Evolutionary conservation across 2,329 filamentous ascomycete genomes (phyloP), one percentile per base, ranked within the genome.

Genomic region (Colletotrichum chlorophyti): DNA sequence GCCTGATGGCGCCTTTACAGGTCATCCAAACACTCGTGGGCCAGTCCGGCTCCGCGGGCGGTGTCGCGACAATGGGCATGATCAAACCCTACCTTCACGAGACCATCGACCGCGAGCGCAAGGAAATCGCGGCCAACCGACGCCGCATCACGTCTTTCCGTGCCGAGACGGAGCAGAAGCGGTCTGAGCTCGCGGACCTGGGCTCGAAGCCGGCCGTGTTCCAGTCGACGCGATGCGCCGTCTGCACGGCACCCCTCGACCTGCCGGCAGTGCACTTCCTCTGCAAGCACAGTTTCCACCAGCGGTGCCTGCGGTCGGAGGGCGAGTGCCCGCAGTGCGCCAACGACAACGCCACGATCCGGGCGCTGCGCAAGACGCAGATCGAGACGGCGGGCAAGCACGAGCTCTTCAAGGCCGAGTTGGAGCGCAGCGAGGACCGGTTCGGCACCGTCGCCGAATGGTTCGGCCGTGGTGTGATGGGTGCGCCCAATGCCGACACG

Each of bases 251-350:
- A 32, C 82, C 85, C 23, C 81, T 98, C 15, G 93, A 97, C 64
- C 79, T 98, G 11, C 95, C 95, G 0, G 91, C 89, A 0, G 93
- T 99, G 43, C 95, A 99, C 71, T 99, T 99, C 72, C 76, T 99
- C 63, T 99, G 95, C 79, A 97, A 96, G 72, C 95, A 99, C 72
- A 93, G 89, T 60, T 99, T 97, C 80, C 95, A 99, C 71, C 91
- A 96, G 76, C 83, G 91, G 41, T 99, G 94, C 73, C 77, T 99
- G 69, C 76, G 81, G 48, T 72, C 72, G 11, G 78, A 76, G 2
- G 75, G 72, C 29, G 93, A 97, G 73, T 99, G 95, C 70, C 93
- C 94, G 9, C 83, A 92, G 29, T 99, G 95, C 68, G 87, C 90
- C 23, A 82, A 86, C 17, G 88, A 91, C 61, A 97, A 98, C 68